A percentile compares a stretch with the other conserved stretches of the same genome.
Evolutionary conservation across 169 alveolate genomes (phyloP).

Genomic region (Haemoproteus tartakovskyi): DNA sequence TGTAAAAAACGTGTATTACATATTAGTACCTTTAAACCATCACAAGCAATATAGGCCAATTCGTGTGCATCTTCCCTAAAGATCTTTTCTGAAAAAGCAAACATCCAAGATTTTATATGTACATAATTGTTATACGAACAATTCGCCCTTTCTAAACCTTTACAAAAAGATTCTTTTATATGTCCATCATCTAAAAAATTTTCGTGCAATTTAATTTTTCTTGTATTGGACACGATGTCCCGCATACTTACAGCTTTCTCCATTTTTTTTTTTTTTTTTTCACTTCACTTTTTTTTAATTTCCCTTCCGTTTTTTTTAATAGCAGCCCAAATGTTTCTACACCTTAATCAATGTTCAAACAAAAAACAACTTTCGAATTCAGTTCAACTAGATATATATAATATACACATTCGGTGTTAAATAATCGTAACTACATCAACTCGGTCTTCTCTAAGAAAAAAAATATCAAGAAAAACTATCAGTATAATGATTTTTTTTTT

Average conservation of each 20-base stretch:
- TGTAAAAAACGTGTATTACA: slow-evolving; percentile 41
- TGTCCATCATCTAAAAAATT: slow-evolving; percentile 62
- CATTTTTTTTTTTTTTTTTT: slow-evolving; percentile 16
- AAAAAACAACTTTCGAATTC: no score
- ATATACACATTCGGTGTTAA: no score
- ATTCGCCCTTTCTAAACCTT: slow-evolving; percentile 44
- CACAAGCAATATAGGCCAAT: slow-evolving; percentile 62
- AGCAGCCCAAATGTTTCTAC: no score
- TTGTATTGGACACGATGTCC: slow-evolving; percentile 54
- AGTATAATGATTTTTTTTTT: no score
- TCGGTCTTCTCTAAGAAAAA: no score
- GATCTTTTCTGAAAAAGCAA: slow-evolving; percentile 48
- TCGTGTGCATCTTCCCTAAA: slow-evolving; percentile 33
- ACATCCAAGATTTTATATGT: slow-evolving; percentile 58
- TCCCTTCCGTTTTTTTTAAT: no score
- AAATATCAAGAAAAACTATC: no score
- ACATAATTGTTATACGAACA: slow-evolving; percentile 64
- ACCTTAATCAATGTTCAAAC: no score
- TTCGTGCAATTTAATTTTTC: slow-evolving; percentile 58
- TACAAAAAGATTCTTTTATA: slow-evolving; percentile 47
- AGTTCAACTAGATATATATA: no score
- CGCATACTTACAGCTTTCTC: slow-evolving; percentile 59
- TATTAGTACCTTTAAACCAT: slow-evolving; percentile 46
- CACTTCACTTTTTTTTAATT: not conserved
- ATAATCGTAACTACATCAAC: no score